These are phyloP conservation scores for Gomphus bonarii DNA, from an alignment of 1,284 basidiomycete species.

Conservation along the genomic window DNA sequence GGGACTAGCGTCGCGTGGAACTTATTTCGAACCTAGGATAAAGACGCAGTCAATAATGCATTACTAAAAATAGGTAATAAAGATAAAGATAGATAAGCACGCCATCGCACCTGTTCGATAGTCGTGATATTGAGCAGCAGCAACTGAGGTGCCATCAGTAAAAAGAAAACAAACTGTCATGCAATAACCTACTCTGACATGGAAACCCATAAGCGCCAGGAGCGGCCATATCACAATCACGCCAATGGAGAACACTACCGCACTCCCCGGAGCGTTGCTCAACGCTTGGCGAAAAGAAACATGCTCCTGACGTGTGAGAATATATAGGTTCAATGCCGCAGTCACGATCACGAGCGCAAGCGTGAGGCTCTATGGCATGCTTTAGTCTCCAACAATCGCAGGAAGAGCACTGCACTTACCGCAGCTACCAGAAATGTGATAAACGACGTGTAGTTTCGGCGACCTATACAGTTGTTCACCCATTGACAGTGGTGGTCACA, in stretches of 20 bases:
- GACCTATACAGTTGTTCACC: slow-evolving; percentile 89
- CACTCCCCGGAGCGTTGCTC: slow-evolving; percentile 57
- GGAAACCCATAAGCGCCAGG: slow-evolving; percentile 68
- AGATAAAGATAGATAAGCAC: background rate
- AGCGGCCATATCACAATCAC: slow-evolving; percentile 74
- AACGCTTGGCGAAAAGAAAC: slow-evolving; percentile 51
- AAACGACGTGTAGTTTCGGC: slow-evolving; percentile 87
- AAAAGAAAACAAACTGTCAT: slow-evolving; percentile 3
- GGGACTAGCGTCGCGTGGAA: slow-evolving; percentile 60
- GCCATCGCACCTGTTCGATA: slow-evolving; percentile 72
- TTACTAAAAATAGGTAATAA: background rate
- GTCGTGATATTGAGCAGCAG: slow-evolving; percentile 81
- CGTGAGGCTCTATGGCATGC: slow-evolving; percentile 43
- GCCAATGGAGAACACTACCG: slow-evolving; percentile 63
- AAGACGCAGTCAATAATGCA: slow-evolving; percentile 33
- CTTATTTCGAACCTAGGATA: slow-evolving; percentile 41
- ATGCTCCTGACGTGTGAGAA: slow-evolving; percentile 45
- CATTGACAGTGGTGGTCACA: slow-evolving; percentile 91
- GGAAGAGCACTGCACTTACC: slow-evolving; percentile 36
- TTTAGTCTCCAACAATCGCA: background rate
- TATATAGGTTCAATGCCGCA: slow-evolving; percentile 69
- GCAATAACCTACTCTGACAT: slow-evolving; percentile 56
- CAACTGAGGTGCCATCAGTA: slow-evolving; percentile 34
- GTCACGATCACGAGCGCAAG: slow-evolving; percentile 72
- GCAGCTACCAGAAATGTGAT: slow-evolving; percentile 66